Percentiles rank a stretch among this genome's conserved stretches.
These are phyloP conservation scores for Verticillium klebahnii DNA, from an alignment of 2,329 filamentous ascomycete genomes.

Conservation along the genomic window DNA sequence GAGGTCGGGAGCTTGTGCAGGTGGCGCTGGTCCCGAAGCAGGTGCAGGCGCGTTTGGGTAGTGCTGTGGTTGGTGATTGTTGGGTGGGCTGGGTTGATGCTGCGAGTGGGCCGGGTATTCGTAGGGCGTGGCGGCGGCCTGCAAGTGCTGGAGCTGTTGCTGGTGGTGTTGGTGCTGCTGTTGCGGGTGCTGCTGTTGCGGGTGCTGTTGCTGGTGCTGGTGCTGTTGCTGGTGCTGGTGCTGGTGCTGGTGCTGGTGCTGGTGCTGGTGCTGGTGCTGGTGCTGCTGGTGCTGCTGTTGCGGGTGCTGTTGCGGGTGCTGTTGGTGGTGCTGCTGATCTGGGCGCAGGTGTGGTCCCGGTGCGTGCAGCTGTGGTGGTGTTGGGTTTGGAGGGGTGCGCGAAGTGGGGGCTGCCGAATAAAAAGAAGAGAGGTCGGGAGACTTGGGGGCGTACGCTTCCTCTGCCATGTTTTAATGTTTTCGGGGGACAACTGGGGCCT, in stretches of 20 bases:
- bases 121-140: not conserved
- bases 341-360: conserved; percentile 16
- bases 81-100: conserved; percentile 2
- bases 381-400: conserved; percentile 18
- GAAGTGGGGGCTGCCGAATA: conserved; percentile 31
- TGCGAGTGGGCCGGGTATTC: conserved; percentile 7
- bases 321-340: conserved; percentile 13
- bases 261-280: conserved; percentile 23
- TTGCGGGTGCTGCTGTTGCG: too few relatives aligned
- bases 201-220: conserved; percentile 16
- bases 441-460: conserved; percentile 52
- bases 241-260: conserved; percentile 24
- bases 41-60: conserved; percentile 1
- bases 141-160: conserved; percentile 12
- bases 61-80: not conserved
- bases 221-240: conserved; percentile 16
- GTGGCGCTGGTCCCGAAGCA: not conserved
- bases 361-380: conserved; percentile 22
- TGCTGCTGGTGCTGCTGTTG: conserved; percentile 13
- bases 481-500: not conserved
- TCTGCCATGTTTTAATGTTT: conserved; percentile 38
- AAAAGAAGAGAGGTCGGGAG: conserved; percentile 55
- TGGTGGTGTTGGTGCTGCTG: conserved; percentile 17
- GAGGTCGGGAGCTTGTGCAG: not conserved
- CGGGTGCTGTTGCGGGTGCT: conserved; percentile 10